A percentile compares a stretch with the other conserved stretches of the same genome.
Conservation (phyloP, 495 filamentous ascomycete species). For the Bathelium albidoporum region DNA sequence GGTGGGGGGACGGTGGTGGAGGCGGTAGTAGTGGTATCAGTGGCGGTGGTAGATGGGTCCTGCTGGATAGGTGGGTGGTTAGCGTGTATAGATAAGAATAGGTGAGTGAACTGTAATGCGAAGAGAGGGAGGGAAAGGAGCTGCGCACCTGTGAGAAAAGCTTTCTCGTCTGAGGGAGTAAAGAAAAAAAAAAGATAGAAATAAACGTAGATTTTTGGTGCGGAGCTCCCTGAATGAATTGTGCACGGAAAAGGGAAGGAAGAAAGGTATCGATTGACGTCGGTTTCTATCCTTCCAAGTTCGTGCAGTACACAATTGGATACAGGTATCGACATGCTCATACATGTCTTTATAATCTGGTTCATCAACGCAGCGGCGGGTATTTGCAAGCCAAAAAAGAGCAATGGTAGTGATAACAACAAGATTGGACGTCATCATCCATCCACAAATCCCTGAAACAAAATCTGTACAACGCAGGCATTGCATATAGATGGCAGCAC, state of each 20-base stretch:
- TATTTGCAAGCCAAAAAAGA: neutral
- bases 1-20: constrained; percentile 63
- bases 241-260: neutral
- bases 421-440: neutral
- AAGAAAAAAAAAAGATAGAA: too few species aligned
- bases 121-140: neutral
- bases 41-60: neutral
- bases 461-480: neutral
- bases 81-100: neutral
- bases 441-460: neutral
- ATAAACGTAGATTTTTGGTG: neutral
- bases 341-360: neutral
- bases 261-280: neutral
- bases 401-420: neutral
- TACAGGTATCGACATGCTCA: neutral
- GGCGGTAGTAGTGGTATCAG: neutral
- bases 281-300: neutral
- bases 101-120: neutral
- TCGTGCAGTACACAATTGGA: neutral
- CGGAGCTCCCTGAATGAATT: neutral
- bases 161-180: neutral
- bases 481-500: constrained; percentile 17
- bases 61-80: neutral
- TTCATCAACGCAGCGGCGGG: constrained; percentile 1
- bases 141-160: neutral